phyloP scores from a whole-genome alignment of 2,329 filamentous ascomycete genomes.

The Aspergillus melleus region DNA sequence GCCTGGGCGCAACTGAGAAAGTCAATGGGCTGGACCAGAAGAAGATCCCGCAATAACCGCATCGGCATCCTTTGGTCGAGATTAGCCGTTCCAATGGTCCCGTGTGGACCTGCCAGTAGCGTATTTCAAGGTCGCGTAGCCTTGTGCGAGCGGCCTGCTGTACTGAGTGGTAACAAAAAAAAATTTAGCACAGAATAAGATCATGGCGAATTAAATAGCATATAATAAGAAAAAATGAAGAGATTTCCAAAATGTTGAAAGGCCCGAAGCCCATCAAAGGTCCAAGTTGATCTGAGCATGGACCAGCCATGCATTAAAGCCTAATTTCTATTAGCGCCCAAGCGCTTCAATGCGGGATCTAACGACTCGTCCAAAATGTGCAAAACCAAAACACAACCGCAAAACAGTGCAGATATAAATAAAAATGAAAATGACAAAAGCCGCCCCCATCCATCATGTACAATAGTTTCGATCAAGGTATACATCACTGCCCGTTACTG shows the following conservation, averaged over 20 bases:
- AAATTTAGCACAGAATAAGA: too few relatives aligned
- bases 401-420: neutral
- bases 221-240: neutral
- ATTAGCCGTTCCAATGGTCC: neutral
- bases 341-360: slow-evolving; percentile 2
- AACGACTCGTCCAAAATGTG: neutral
- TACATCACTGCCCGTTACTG: slow-evolving; percentile 6
- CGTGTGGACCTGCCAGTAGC: neutral
- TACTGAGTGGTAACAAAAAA: too few relatives aligned
- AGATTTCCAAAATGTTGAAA: neutral
- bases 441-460: neutral
- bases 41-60: too few relatives aligned
- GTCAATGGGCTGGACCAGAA: neutral
- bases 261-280: neutral
- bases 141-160: too few relatives aligned
- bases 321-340: slow-evolving; percentile 1
- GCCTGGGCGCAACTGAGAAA: neutral
- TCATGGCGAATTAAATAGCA: too few relatives aligned
- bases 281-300: neutral
- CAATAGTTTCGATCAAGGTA: neutral
- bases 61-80: too few relatives aligned
- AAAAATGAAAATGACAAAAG: slow-evolving; percentile 3
- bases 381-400: neutral
- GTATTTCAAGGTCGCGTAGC: too few relatives aligned
- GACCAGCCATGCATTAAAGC: slow-evolving; percentile 3